Evolutionary conservation across 2,329 filamentous ascomycete species (phyloP).

Genomic region (Huntiella abstrusa): DNA sequence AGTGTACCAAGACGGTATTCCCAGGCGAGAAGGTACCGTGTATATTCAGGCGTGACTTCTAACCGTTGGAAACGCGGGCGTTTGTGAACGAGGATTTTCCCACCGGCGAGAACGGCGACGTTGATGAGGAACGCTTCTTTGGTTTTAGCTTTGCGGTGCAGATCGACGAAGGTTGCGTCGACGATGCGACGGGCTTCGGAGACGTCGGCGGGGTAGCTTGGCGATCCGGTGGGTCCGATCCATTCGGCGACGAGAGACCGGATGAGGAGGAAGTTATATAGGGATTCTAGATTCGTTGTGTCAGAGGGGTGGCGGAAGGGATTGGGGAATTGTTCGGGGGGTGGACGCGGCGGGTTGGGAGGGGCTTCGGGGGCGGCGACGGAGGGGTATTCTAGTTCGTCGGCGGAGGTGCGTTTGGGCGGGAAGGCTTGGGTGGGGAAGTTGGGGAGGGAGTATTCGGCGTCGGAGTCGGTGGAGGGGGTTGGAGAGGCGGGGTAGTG

Average conservation of each 20-base stretch:
- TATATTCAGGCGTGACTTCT: conserved; percentile 3
- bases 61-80: conserved; percentile 8
- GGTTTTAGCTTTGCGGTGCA: conserved; percentile 30
- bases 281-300: conserved; percentile 35
- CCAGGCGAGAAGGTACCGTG: conserved; percentile 9
- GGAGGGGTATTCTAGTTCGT: conserved; percentile 6
- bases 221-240: conserved; percentile 28
- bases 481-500: background rate
- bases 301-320: conserved; percentile 18
- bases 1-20: conserved; percentile 8
- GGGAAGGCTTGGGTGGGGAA: conserved; percentile 9
- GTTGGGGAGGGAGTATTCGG: background rate
- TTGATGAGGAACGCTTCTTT: conserved; percentile 41
- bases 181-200: conserved; percentile 37
- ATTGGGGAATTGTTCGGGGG: conserved; percentile 10
- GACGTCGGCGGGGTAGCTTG: conserved; percentile 24
- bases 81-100: conserved; percentile 27
- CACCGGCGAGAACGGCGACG: conserved; percentile 36
- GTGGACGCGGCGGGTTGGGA: background rate
- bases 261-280: conserved; percentile 35
- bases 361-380: background rate
- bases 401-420: conserved; percentile 1
- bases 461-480: background rate
- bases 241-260: conserved; percentile 31
- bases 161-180: conserved; percentile 32